phyloP scores from a whole-genome alignment of 2,329 filamentous ascomycete species.

The Fusarium circinatum region DNA sequence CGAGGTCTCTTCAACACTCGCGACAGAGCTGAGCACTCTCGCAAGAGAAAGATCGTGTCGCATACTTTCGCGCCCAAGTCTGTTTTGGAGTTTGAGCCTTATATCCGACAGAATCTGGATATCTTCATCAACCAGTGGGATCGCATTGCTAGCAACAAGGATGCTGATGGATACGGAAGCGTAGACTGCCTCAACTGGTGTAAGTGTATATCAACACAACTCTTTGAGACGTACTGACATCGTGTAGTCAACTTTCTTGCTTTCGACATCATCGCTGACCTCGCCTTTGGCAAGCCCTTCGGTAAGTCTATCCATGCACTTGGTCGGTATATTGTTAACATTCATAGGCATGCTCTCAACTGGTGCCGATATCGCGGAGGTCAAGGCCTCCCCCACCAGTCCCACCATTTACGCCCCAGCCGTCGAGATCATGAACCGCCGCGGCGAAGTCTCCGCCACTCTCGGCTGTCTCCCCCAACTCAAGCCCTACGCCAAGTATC shows the following conservation, averaged over 20 bases:
- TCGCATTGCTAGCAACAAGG: constrained; percentile 65
- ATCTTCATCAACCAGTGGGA: constrained; percentile 82
- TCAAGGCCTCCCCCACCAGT: constrained; percentile 68
- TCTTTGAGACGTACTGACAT: background rate
- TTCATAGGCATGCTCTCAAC: constrained; percentile 72
- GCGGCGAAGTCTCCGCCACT: constrained; percentile 85
- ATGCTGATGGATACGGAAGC: constrained; percentile 63
- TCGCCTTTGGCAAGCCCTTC: constrained; percentile 64
- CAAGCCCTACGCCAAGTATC: constrained; percentile 81
- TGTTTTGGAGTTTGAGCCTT: constrained; percentile 86
- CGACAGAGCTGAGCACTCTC: constrained; percentile 81
- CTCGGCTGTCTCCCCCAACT: constrained; percentile 79
- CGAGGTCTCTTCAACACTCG: constrained; percentile 91
- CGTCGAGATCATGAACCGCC: constrained; percentile 89
- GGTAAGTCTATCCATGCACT: constrained; percentile 10
- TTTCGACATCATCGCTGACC: constrained; percentile 60
- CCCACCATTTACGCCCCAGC: constrained; percentile 77
- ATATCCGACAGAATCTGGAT: constrained; percentile 83
- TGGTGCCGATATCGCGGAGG: constrained; percentile 80
- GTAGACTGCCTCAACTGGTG: constrained; percentile 83
- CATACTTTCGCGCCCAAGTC: constrained; percentile 91
- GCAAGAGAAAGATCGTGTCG: constrained; percentile 88
- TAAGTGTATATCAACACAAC: background rate
- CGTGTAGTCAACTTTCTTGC: constrained; percentile 59
- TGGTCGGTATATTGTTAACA: accelerated